Conservation (phyloP, 2,329 filamentous ascomycete genomes). For the Leptographium galeiforme region DNA sequence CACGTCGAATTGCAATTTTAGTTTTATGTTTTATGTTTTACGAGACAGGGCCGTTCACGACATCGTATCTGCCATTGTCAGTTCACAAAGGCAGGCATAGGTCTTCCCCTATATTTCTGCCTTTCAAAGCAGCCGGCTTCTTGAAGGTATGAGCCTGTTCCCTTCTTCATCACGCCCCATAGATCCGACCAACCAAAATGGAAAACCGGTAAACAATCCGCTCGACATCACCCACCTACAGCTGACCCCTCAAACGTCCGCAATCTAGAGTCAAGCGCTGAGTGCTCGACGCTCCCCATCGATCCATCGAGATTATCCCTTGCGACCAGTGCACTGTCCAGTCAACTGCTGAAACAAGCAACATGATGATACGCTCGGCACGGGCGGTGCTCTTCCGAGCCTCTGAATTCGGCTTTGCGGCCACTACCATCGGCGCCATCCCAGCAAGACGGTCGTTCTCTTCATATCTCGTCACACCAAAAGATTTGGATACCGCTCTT, state of each 20-base stretch:
- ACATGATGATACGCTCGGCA: conserved; percentile 22
- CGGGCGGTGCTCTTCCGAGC: conserved; percentile 26
- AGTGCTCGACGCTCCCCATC: not conserved
- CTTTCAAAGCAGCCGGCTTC: not conserved
- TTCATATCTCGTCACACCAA: conserved; percentile 76
- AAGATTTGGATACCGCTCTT: conserved; percentile 68
- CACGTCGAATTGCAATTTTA: not conserved
- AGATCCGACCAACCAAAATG: not conserved
- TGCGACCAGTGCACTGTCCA: not conserved
- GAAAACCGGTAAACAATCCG: not conserved
- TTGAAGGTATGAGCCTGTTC: not conserved
- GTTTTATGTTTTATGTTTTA: not conserved
- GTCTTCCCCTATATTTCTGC: not conserved
- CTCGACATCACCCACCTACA: not conserved
- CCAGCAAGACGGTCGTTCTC: conserved; percentile 45
- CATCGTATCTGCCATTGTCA: too few relatives aligned
- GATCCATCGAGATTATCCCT: too few relatives aligned
- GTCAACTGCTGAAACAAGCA: not conserved
- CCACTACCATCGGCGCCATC: conserved; percentile 11
- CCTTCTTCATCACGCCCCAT: not conserved
- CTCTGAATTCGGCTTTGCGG: conserved; percentile 18
- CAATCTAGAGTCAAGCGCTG: not conserved
- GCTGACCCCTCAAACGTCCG: not conserved
- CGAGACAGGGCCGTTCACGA: not conserved
- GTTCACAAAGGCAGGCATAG: too few relatives aligned